phyloP scores from a whole-genome alignment of 2,329 filamentous ascomycete genomes.

The Lecanicillium sp. region DNA sequence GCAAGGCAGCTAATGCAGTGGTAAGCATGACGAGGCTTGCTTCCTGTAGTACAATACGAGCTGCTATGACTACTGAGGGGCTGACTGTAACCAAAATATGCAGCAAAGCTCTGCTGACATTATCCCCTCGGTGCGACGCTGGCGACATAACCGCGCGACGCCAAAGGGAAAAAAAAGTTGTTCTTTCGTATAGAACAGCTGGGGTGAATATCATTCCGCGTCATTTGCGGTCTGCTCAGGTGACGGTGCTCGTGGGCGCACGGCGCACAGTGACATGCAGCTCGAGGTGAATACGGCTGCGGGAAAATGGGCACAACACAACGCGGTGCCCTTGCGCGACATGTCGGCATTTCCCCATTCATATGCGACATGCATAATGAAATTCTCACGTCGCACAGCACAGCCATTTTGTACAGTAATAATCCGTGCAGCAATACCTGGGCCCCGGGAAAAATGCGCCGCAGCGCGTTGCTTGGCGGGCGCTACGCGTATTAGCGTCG shows the following conservation, averaged over 20 bases:
- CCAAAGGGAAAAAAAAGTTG: too few relatives aligned
- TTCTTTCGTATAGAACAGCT: too few relatives aligned
- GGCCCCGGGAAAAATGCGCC: neutral
- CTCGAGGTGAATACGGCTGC: constrained; percentile 5
- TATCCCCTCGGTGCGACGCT: neutral
- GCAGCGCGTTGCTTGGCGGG: neutral
- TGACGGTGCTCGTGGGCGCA: neutral
- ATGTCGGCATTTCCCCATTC: neutral
- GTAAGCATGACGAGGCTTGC: too few relatives aligned
- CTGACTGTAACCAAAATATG: neutral
- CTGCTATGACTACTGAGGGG: too few relatives aligned
- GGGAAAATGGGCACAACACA: constrained; percentile 4
- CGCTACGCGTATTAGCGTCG: neutral
- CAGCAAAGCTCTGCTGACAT: constrained; percentile 8
- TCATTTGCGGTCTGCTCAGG: neutral
- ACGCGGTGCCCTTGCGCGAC: neutral
- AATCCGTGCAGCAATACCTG: too few relatives aligned
- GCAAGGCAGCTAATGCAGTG: neutral
- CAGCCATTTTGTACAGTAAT: neutral
- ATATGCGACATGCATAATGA: constrained; percentile 7
- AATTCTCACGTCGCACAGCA: constrained; percentile 2
- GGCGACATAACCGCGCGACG: constrained; percentile 1
- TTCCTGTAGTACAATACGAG: neutral
- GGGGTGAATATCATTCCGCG: neutral
- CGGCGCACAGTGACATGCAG: constrained; percentile 6